These are phyloP conservation scores for Ophiostoma piceae DNA, from an alignment of 2,329 filamentous ascomycete genomes.

Conservation along the genomic window DNA sequence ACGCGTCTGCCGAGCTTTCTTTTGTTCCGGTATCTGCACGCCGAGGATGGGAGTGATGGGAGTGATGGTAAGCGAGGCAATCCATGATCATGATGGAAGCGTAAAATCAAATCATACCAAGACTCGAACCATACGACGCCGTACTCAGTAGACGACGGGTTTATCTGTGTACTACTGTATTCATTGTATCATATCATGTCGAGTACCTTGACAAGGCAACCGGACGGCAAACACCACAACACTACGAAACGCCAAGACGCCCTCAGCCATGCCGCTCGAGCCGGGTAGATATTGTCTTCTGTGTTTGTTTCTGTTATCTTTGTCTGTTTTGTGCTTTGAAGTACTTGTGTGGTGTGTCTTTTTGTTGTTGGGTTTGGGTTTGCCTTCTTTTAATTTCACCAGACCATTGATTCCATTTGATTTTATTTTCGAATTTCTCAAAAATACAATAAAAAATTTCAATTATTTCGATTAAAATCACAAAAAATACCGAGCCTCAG, in stretches of 20 bases:
- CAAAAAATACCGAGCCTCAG: too few species aligned
- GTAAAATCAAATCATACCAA: too few species aligned
- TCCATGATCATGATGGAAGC: neutral
- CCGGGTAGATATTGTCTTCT: neutral
- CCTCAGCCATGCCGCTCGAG: slow-evolving; percentile 8
- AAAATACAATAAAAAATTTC: too few species aligned
- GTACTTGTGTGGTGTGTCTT: neutral
- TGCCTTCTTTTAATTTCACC: too few species aligned
- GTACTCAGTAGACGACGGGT: neutral
- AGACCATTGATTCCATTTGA: too few species aligned
- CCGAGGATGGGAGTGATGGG: neutral
- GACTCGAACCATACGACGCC: neutral
- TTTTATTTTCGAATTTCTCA: too few species aligned
- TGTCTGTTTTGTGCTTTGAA: too few species aligned
- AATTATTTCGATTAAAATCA: too few species aligned
- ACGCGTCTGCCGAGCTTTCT: slow-evolving; percentile 2
- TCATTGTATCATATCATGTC: neutral
- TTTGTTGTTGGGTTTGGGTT: neutral
- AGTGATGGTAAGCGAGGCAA: neutral
- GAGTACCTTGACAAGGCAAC: neutral
- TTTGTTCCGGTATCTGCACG: neutral
- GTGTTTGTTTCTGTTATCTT: neutral
- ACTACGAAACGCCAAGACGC: slow-evolving; percentile 7
- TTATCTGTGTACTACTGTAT: neutral
- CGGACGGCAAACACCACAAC: neutral